Conservation (phyloP, 2,329 filamentous ascomycete genomes). For the Neurospora sp. region DNA sequence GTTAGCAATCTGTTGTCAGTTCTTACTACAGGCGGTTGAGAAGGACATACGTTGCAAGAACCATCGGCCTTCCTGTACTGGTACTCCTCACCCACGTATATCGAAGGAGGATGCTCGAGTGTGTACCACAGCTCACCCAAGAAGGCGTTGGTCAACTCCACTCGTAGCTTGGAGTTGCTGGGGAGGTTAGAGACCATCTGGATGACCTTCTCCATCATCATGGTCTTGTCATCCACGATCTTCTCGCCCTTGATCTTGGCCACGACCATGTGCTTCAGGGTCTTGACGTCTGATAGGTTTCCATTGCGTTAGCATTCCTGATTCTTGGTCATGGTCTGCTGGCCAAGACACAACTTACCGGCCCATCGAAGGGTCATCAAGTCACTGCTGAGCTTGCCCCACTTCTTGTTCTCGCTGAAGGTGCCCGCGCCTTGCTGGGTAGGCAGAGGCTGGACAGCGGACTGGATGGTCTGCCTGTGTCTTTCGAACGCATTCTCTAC, state of each 20-base stretch:
- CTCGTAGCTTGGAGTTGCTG: constrained; percentile 48
- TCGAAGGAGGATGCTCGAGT: constrained; percentile 61
- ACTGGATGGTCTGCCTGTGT: constrained; percentile 28
- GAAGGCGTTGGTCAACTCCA: constrained; percentile 56
- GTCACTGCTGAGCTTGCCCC: constrained; percentile 44
- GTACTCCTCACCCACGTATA: constrained; percentile 52
- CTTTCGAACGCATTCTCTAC: constrained; percentile 24
- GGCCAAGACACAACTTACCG: constrained; percentile 23
- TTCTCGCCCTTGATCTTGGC: constrained; percentile 52
- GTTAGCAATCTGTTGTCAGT: not conserved
- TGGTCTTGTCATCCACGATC: constrained; percentile 63
- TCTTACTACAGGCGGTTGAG: too few species aligned
- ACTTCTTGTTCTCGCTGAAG: constrained; percentile 38
- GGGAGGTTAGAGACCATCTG: constrained; percentile 58
- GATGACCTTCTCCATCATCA: constrained; percentile 66
- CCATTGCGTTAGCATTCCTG: not conserved
- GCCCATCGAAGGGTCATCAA: constrained; percentile 42
- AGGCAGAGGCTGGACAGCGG: constrained; percentile 52
- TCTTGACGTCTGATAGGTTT: constrained; percentile 45
- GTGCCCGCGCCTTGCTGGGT: constrained; percentile 53
- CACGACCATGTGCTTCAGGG: constrained; percentile 49
- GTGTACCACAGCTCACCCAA: constrained; percentile 61
- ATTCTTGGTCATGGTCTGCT: not conserved
- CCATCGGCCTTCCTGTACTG: constrained; percentile 62
- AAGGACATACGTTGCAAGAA: constrained; percentile 46